A percentile compares a stretch with the other conserved stretches of the same genome.
Evolutionary conservation across 2,329 filamentous ascomycete species (phyloP).

Genomic region (Pseudodiploospora longispora): DNA sequence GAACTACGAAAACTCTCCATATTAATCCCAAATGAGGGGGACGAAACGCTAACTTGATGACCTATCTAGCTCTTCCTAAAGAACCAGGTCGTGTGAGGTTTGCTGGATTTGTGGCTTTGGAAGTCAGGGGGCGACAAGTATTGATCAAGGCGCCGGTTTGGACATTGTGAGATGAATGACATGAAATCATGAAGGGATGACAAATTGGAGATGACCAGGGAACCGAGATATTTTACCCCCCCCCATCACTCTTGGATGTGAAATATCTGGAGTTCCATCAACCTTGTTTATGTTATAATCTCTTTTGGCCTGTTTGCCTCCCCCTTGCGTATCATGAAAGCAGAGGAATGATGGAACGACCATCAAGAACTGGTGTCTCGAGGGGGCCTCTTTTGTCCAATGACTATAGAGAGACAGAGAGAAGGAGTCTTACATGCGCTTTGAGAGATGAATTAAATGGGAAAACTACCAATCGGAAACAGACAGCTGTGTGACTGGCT

Average conservation of each 20-base stretch:
- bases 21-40: neutral
- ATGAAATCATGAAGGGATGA: neutral
- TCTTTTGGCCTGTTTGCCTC: too few relatives aligned
- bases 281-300: too few relatives aligned
- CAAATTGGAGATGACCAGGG: neutral
- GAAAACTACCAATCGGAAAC: too few relatives aligned
- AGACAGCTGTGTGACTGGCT: too few relatives aligned
- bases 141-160: constrained; percentile 70
- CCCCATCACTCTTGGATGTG: neutral
- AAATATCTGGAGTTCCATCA: too few relatives aligned
- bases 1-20: neutral
- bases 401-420: too few relatives aligned
- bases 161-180: constrained; percentile 32
- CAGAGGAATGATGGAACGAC: too few relatives aligned
- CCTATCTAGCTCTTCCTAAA: constrained; percentile 31
- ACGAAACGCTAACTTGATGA: constrained; percentile 17
- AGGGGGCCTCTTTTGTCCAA: too few relatives aligned
- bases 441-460: too few relatives aligned
- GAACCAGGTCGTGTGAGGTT: constrained; percentile 57
- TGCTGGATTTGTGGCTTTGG: constrained; percentile 65
- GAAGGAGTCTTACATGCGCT: too few relatives aligned
- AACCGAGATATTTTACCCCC: neutral
- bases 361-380: too few relatives aligned
- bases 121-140: constrained; percentile 69
- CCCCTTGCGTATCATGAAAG: too few relatives aligned